Conservation (phyloP, 2,329 filamentous ascomycete species). For the Lachnellula cervina region DNA sequence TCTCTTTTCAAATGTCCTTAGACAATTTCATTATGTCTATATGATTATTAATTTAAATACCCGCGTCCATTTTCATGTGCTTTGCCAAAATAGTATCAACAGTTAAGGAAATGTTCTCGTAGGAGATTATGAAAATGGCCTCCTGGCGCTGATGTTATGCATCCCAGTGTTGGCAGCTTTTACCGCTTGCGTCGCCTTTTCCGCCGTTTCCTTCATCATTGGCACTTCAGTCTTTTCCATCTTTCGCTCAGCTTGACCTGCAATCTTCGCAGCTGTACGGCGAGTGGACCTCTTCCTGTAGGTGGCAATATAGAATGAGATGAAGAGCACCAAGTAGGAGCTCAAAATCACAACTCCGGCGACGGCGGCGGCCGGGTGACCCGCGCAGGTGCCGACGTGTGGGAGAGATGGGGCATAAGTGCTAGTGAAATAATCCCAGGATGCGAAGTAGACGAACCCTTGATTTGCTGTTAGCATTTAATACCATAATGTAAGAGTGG, state of each 20-base stretch:
- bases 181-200: conserved; percentile 9
- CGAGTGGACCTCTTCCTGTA: conserved; percentile 23
- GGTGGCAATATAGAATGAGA: conserved; percentile 27
- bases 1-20: too few relatives aligned
- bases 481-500: neutral
- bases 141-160: conserved; percentile 13
- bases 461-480: neutral
- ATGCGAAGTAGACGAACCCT: conserved; percentile 28
- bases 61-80: neutral
- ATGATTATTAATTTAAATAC: too few relatives aligned
- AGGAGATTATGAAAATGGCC: conserved; percentile 1
- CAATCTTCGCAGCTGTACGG: conserved; percentile 38
- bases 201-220: conserved; percentile 10
- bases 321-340: conserved; percentile 27
- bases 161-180: conserved; percentile 8
- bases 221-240: conserved; percentile 16
- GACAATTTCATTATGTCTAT: too few relatives aligned
- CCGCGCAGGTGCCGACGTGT: conserved; percentile 23
- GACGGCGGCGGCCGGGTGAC: conserved; percentile 24
- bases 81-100: neutral
- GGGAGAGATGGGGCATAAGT: conserved; percentile 22
- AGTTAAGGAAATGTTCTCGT: too few relatives aligned
- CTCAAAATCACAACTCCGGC: conserved; percentile 22
- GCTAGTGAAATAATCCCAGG: conserved; percentile 24
- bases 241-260: conserved; percentile 9